These are phyloP conservation scores for Suillus sp. DNA, from an alignment of 768 basidiomycete genomes.

Conservation along the genomic window DNA sequence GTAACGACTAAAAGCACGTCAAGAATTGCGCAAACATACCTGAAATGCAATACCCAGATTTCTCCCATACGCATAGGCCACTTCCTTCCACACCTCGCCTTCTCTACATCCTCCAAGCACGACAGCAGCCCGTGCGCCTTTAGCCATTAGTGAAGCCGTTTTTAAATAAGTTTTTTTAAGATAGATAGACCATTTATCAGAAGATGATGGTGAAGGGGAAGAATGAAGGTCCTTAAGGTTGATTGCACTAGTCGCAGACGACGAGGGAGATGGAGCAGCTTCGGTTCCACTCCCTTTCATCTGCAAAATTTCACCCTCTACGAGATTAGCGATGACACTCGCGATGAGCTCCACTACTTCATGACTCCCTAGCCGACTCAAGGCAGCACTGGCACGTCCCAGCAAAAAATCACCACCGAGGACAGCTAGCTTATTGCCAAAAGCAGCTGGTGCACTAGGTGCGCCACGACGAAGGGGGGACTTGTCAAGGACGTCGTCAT, in stretches of 20 bases:
- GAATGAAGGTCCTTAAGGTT: conserved; percentile 46
- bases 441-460: conserved; percentile 70
- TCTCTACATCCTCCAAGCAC: conserved; percentile 81
- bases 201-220: conserved; percentile 36
- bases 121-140: conserved; percentile 80
- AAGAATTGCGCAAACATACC: conserved; percentile 44
- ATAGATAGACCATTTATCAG: conserved; percentile 72
- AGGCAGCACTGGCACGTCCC: conserved; percentile 84
- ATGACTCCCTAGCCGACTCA: conserved; percentile 80
- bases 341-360: conserved; percentile 95
- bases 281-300: conserved; percentile 38
- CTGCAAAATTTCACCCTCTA: conserved; percentile 95
- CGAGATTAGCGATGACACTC: conserved; percentile 89
- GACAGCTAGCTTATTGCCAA: conserved; percentile 92
- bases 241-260: conserved; percentile 15
- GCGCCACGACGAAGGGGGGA: conserved; percentile 71
- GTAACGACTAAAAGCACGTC: neutral
- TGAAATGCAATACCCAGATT: conserved; percentile 96
- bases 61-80: conserved; percentile 88
- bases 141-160: conserved; percentile 89
- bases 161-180: conserved; percentile 93
- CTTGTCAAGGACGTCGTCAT: conserved; percentile 86
- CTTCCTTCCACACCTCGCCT: conserved; percentile 84
- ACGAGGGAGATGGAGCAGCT: neutral
- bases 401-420: conserved; percentile 96